Base-by-base conservation (phyloP, 73 alveolate genomes). In the Paramecium caudatum region DNA sequence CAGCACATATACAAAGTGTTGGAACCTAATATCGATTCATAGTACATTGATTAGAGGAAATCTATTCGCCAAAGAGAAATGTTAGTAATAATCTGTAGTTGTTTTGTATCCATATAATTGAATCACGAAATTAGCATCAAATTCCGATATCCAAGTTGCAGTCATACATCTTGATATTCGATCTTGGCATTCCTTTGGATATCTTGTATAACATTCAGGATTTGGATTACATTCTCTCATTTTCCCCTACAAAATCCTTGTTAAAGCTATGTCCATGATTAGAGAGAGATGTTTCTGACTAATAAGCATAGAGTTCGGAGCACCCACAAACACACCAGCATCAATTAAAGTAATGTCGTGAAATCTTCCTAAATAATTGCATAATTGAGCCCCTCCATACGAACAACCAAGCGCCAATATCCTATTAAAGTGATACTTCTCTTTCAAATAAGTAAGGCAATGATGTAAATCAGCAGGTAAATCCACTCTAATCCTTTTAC, bases 401-500 rank as follows among this genome's bases (percentile, higher is more conserved):
- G 82, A 61, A 61, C 82, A 61, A 8, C 82, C 82, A 5, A 61
- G 3, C 5, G 21, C 82, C 6, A 19, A 10, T 8, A 61, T 61
- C 21, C 21, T 6, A 19, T 61, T 61, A 25, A 19, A 25, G 17
- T 61, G 37, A 19, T 61, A 61, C 21, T 61, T 61, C 12, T 61
- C 3, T 61, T 61, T 61, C 5, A 61, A 7, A 25, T 61, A 21
- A 8, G 12, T 8, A 5, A 61, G 21, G 15, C 34, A 8, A 61
- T 15, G 21, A 61, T 61, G 82, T 19, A 61, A 25, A 61, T 61
- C 82, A 5, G 82, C 82, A 61, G 82, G 46, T 19, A 61, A 25
- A 61, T 61, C 82, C 3, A 61, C 45, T 61, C 82, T 61, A 5
- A 7, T 19, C 21, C 82, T 61, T 15, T 61, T 61, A 5, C 16